Conservation (phyloP, 345 rosid species). For the Draba incana region DNA sequence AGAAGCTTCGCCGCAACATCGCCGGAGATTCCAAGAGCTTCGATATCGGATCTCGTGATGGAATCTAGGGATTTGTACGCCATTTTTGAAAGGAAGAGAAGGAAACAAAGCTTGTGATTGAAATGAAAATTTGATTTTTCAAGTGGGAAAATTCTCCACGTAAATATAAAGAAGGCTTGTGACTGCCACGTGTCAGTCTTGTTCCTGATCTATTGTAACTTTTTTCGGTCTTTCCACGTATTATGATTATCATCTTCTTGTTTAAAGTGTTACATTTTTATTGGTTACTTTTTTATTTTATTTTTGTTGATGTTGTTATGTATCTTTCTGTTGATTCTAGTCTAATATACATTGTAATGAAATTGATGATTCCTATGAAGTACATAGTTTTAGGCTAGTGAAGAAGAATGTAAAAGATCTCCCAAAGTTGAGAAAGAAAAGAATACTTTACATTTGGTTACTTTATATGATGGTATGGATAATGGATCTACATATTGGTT, state of each 20-base stretch:
- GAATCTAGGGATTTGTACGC: constrained; percentile 53
- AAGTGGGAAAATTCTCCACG: constrained; percentile 21
- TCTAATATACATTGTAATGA: not conserved
- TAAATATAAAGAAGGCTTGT: constrained; percentile 12
- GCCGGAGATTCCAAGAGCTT: constrained; percentile 59
- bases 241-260: constrained; percentile 26
- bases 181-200: constrained; percentile 20
- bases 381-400: too few species aligned
- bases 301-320: not conserved
- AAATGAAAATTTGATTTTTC: not conserved
- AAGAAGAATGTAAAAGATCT: not conserved
- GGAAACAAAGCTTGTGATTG: not conserved
- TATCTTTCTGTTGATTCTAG: not conserved
- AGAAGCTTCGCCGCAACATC: constrained; percentile 48
- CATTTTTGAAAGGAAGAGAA: constrained; percentile 38
- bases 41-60: constrained; percentile 57
- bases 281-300: too few species aligned
- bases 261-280: not conserved
- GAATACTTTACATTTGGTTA: not conserved
- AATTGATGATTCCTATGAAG: too few species aligned
- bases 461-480: not conserved
- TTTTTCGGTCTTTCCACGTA: constrained; percentile 21
- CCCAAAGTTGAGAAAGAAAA: not conserved
- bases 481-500: constrained; percentile 5
- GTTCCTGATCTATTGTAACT: not conserved